Evolutionary conservation across 495 filamentous ascomycete species (phyloP), one percentile per base, ranked within the genome.

Genomic region (Daldinia grandis): DNA sequence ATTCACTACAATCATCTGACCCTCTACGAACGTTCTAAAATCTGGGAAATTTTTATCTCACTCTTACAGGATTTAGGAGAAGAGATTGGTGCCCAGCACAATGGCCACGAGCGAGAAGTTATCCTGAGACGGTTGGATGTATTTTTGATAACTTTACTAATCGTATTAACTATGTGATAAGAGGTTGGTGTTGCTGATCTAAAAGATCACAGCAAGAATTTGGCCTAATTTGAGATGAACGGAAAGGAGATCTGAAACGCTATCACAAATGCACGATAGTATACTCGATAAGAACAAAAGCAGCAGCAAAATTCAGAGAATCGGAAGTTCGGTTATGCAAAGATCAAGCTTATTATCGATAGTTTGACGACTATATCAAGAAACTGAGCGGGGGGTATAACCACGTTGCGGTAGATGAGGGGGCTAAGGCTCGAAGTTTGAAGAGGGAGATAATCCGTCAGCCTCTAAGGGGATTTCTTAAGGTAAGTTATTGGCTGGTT

Each of bases 161-260:
- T 21, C 0, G 3, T 21, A 21, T 4, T 17, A 4, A 21, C 1
- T 17, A 4, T 47, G 0, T 71, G 74, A 28, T 40, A 69, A 35
- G 76, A 72, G 3, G 54, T 61, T 2, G 54, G 82, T 49, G 24
- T 74, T 7, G 68, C 68, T 1, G 76, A 79, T 17, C 6, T 79
- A 6, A 7, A 59, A 17, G 38, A 37, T 14, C 30, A 61, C 5
- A 10, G 68, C 19, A 28, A 44, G 30, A 40, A 66, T 1, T 56
- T 69, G 1, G 56, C 57, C 25, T 14, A 50, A 2, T 31, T 68
- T n/a, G 33, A 78, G 8, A 51, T 86, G 60, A 86, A 87, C 57
- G 80, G 81, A 0, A 58, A 78, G 9, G 71, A 81, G 56, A 82
- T 82, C 38, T 58, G 79, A 17, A 84, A 83, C 66, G 65, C 68